Evolutionary conservation across 805 yeast species (phyloP).

Genomic region (Pichia insulana): DNA sequence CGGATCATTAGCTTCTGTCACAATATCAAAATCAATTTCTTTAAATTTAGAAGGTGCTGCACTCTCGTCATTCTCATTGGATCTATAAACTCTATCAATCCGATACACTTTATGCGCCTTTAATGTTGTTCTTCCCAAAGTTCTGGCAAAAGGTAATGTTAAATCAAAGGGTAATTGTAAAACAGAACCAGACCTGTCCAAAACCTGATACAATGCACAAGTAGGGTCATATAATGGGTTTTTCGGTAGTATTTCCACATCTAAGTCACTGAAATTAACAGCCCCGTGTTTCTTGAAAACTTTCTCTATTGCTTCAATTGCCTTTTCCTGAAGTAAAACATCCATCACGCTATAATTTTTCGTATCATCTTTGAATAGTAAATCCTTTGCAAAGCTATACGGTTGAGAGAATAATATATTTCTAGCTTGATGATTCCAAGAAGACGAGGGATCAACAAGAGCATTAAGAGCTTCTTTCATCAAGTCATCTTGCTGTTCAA

Average conservation of each 20-base stretch:
- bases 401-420: constrained; percentile 81
- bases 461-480: constrained; percentile 83
- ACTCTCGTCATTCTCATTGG: constrained; percentile 45
- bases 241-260: constrained; percentile 71
- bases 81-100: constrained; percentile 75
- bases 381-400: constrained; percentile 74
- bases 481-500: constrained; percentile 81
- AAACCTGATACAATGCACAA: constrained; percentile 65
- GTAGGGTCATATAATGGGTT: constrained; percentile 59
- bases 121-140: constrained; percentile 54
- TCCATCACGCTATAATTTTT: constrained; percentile 31
- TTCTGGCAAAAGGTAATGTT: constrained; percentile 82
- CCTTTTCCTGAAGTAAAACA: constrained; percentile 48
- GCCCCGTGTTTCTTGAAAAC: constrained; percentile 84
- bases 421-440: constrained; percentile 91
- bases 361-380: constrained; percentile 58
- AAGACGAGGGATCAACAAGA: constrained; percentile 81
- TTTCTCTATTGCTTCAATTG: constrained; percentile 49
- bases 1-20: constrained; percentile 32
- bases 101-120: constrained; percentile 57
- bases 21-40: constrained; percentile 82
- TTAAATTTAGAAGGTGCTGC: constrained; percentile 70
- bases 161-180: constrained; percentile 84
- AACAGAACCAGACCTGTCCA: constrained; percentile 82
- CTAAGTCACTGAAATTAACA: constrained; percentile 50